These are phyloP conservation scores for Blastobotrys terrestris DNA, from an alignment of 805 yeast species.

Conservation along the genomic window DNA sequence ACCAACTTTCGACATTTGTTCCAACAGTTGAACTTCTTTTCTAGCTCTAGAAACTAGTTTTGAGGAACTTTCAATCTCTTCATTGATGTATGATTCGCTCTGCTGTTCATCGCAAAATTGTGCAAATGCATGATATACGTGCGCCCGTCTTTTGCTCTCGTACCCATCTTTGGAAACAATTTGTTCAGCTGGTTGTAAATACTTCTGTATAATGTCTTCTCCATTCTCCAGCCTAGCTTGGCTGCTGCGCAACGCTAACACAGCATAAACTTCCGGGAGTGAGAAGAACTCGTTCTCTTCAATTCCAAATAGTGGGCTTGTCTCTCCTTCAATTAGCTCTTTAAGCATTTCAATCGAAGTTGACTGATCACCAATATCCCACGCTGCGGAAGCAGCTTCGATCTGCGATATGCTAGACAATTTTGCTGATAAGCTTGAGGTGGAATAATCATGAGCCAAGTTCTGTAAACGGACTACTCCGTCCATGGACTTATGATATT, in stretches of 20 bases:
- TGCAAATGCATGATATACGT: slow-evolving; percentile 56
- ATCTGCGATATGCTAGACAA: slow-evolving; percentile 29
- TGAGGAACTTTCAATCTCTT: neutral
- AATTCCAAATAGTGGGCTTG: slow-evolving; percentile 2
- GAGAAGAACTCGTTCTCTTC: slow-evolving; percentile 6
- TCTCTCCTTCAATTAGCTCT: slow-evolving; percentile 22
- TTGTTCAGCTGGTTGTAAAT: slow-evolving; percentile 44
- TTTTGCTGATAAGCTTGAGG: slow-evolving; percentile 10
- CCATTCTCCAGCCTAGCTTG: slow-evolving; percentile 66
- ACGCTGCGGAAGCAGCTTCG: slow-evolving; percentile 55
- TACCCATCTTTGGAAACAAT: slow-evolving; percentile 14
- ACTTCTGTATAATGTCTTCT: slow-evolving; percentile 47
- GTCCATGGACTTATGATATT: slow-evolving; percentile 21
- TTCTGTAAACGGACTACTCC: slow-evolving; percentile 16
- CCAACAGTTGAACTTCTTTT: slow-evolving; percentile 36
- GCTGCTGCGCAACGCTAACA: slow-evolving; percentile 57
- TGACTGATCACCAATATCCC: slow-evolving; percentile 54
- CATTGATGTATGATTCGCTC: neutral
- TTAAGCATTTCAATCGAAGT: slow-evolving; percentile 53
- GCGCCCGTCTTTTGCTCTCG: slow-evolving; percentile 28
- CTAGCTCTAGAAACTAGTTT: slow-evolving; percentile 23
- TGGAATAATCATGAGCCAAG: slow-evolving; percentile 5
- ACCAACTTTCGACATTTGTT: too few relatives aligned
- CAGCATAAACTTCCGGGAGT: slow-evolving; percentile 14
- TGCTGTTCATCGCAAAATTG: slow-evolving; percentile 65